phyloP scores from a whole-genome alignment of 179 eudicot genomes.

The Silene coronaria region DNA sequence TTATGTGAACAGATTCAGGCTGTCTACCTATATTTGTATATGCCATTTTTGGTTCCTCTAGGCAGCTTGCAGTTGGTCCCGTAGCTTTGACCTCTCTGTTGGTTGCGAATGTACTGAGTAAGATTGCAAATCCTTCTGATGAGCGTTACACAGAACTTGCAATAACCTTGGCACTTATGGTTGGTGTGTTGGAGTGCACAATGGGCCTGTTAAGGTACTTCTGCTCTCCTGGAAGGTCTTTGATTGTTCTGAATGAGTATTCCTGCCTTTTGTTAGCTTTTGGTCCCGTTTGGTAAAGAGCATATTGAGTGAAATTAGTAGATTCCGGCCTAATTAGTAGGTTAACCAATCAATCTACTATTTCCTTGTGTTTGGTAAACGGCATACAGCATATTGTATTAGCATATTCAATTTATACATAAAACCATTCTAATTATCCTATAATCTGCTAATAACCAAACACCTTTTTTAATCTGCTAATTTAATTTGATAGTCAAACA shows the following conservation, averaged over 20 bases:
- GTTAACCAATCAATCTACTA: too few species aligned
- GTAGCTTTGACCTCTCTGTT: constrained; percentile 95
- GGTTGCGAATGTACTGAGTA: constrained; percentile 77
- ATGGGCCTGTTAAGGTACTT: constrained; percentile 92
- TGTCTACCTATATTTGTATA: constrained; percentile 86
- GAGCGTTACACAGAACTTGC: constrained; percentile 90
- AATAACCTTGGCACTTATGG: constrained; percentile 88
- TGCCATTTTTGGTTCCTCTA: constrained; percentile 93
- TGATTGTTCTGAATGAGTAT: neutral
- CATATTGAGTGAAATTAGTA: too few species aligned
- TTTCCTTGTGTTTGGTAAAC: too few species aligned
- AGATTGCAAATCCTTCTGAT: constrained; percentile 69
- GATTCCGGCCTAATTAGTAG: too few species aligned
- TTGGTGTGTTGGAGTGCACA: constrained; percentile 82
- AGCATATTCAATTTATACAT: too few species aligned
- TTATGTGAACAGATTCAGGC: constrained; percentile 71
- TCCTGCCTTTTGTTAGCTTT: neutral
- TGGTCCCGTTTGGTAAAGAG: too few species aligned
- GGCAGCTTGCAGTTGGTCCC: constrained; percentile 99
- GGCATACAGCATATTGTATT: too few species aligned
- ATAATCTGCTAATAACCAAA: too few species aligned
- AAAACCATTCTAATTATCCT: too few species aligned
- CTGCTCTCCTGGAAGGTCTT: neutral
- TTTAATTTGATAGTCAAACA: too few species aligned
- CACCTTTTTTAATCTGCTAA: too few species aligned